Evolutionary conservation across 306 rosid genomes (phyloP), one percentile per base, ranked within the genome.

Genomic region (Cucurbita moschata): DNA sequence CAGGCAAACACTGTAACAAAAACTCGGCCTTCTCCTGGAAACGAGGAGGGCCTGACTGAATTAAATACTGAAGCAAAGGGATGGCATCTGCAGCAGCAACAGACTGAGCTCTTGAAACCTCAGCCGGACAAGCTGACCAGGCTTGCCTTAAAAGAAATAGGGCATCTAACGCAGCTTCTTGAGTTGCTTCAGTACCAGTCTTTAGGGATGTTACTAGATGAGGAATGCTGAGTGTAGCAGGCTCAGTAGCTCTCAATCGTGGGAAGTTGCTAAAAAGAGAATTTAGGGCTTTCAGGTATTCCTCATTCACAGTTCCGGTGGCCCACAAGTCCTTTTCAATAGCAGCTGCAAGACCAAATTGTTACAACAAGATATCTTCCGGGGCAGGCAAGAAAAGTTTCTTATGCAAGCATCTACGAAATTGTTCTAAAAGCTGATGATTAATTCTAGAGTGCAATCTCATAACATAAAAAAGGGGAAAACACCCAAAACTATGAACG

Each of bases 101-200:
- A 68, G 99, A 95, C 87, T 95, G 99, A 81, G 96, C 90, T 81
- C 96, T 86, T 54, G 99, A 95, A 78, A 95, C 90, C 77, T 95
- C 99, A 15, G 96, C 99, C 2, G 99, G 96, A 79, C 97, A 95
- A 21, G 99, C 99, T 49, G 97, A 91, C 99, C 99, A 95, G 81
- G 99, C 99, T 95, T 95, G 99, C 77, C 97, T 84, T 30, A 95
- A 92, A 80, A 95, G 90, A 83, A 95, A 95, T 46, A 95, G 96
- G 14, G 97, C 88, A 70, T 95, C 97, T 82, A 95, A 81, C 19
- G 97, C 96, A 71, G 97, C 97, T 88, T 95, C 99, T 77, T 95
- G 99, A 77, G 96, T 89, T 76, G 96, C 96, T 82, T 95, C 99
- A 5, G 97, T 84, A 65, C 99, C 97, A 59, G 96, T 85, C 81